A percentile compares a stretch with the other conserved stretches of the same genome.
Conservation (phyloP, 2,329 filamentous ascomycete genomes). For the Fusarium sp. region DNA sequence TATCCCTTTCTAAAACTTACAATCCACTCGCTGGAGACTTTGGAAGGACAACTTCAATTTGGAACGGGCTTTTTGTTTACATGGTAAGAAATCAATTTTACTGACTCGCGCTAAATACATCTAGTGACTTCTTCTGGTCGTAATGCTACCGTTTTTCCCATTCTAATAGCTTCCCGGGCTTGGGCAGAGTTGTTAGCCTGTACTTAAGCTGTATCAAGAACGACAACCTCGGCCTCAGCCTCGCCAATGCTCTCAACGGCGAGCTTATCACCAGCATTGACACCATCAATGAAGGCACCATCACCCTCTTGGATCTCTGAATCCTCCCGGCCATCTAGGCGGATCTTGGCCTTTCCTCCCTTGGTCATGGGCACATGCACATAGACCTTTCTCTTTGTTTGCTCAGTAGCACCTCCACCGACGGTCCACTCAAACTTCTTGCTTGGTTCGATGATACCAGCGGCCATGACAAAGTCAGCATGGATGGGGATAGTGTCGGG, state of each 20-base stretch:
- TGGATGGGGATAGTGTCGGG: slow-evolving; percentile 81
- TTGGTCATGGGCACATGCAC: slow-evolving; percentile 84
- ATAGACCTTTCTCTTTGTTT: slow-evolving; percentile 74
- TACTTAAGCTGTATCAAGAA: slow-evolving; percentile 68
- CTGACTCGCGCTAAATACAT: slow-evolving; percentile 22
- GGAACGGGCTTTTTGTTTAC: background rate
- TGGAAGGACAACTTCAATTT: background rate
- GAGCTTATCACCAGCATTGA: slow-evolving; percentile 71
- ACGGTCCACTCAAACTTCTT: slow-evolving; percentile 75
- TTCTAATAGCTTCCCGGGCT: background rate
- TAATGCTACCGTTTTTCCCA: background rate
- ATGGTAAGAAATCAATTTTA: background rate
- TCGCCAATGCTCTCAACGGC: slow-evolving; percentile 73
- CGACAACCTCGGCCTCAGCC: slow-evolving; percentile 73
- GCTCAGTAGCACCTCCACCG: slow-evolving; percentile 64
- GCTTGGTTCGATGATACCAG: slow-evolving; percentile 73
- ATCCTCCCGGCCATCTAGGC: slow-evolving; percentile 71
- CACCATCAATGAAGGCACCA: slow-evolving; percentile 75
- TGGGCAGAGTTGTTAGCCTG: background rate
- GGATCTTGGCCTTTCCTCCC: slow-evolving; percentile 75
- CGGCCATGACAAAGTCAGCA: slow-evolving; percentile 84
- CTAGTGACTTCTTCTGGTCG: background rate
- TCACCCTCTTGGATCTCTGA: slow-evolving; percentile 76
- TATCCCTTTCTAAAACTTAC: background rate
- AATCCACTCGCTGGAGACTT: background rate